Percentiles rank a stretch among this genome's conserved stretches.
Conservation (phyloP, 371 early-diverging fungal genomes). For the Paraphysoderma sedebokerense region DNA sequence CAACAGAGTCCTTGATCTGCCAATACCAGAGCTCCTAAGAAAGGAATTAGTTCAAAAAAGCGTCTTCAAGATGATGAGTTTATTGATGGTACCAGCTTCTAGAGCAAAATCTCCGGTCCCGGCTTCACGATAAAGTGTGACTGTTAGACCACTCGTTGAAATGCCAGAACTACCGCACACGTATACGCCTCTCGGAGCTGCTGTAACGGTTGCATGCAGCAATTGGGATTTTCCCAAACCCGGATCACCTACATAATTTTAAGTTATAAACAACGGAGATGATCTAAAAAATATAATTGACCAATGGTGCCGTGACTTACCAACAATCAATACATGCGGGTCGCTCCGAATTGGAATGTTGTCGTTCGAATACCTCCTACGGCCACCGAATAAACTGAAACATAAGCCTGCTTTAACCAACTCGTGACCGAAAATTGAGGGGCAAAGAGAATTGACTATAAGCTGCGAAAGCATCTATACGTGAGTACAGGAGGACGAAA, state of each 20-base stretch:
- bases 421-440: constrained; percentile 49
- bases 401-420: constrained; percentile 27
- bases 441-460: constrained; percentile 40
- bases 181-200: constrained; percentile 40
- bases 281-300: background rate
- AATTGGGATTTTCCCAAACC: constrained; percentile 47
- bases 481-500: no score
- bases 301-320: background rate
- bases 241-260: constrained; percentile 45
- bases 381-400: constrained; percentile 2
- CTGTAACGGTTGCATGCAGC: constrained; percentile 22
- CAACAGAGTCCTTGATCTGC: constrained; percentile 44
- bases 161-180: constrained; percentile 46
- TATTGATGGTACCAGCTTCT: constrained; percentile 33
- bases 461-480: no score
- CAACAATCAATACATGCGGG: constrained; percentile 54
- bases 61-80: background rate
- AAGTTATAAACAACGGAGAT: constrained; percentile 6
- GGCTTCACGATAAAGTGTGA: constrained; percentile 50
- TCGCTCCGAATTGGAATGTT: constrained; percentile 29
- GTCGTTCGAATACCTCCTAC: no score
- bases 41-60: constrained; percentile 3
- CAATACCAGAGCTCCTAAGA: constrained; percentile 30
- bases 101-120: constrained; percentile 57
- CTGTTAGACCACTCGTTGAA: constrained; percentile 57